A percentile compares a stretch with the other conserved stretches of the same genome.
phyloP scores from a whole-genome alignment of 768 basidiomycete genomes.

The Kwoniella sp. region DNA sequence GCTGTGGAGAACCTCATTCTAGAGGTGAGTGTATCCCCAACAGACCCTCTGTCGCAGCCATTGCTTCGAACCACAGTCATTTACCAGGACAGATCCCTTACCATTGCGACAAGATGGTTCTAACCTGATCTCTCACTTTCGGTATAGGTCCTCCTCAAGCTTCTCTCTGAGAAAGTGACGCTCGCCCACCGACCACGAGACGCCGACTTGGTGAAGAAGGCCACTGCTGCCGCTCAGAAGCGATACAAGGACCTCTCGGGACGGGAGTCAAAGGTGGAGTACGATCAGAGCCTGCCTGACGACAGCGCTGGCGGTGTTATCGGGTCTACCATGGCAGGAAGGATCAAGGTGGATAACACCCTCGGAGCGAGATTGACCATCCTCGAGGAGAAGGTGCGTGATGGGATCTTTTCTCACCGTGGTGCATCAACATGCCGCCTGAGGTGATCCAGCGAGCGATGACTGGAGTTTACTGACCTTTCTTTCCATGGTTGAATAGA shows the following conservation, averaged over 20 bases:
- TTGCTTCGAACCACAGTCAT: too few species aligned
- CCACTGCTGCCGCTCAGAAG: constrained; percentile 66
- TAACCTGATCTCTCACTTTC: not conserved
- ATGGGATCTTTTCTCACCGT: not conserved
- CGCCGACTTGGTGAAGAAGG: constrained; percentile 64
- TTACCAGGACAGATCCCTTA: too few species aligned
- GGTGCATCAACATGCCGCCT: too few species aligned
- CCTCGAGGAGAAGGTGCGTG: constrained; percentile 80
- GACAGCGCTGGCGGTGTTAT: constrained; percentile 83
- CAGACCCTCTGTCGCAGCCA: too few species aligned
- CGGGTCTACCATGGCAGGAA: constrained; percentile 68
- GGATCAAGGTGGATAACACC: constrained; percentile 92
- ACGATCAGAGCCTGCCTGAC: constrained; percentile 67
- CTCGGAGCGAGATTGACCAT: constrained; percentile 86
- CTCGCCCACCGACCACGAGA: constrained; percentile 73
- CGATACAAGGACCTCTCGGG: constrained; percentile 80
- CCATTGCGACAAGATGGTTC: too few species aligned
- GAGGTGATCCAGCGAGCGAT: not conserved
- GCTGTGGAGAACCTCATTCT: constrained; percentile 82
- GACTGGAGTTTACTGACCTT: not conserved
- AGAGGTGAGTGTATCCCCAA: constrained; percentile 67
- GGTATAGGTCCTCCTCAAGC: constrained; percentile 68
- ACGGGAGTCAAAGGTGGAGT: constrained; percentile 63
- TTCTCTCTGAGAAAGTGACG: constrained; percentile 74
- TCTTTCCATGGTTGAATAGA: constrained; percentile 61